phyloP scores from a whole-genome alignment of 495 filamentous ascomycete genomes.

The Hypoxylon lenormandii region DNA sequence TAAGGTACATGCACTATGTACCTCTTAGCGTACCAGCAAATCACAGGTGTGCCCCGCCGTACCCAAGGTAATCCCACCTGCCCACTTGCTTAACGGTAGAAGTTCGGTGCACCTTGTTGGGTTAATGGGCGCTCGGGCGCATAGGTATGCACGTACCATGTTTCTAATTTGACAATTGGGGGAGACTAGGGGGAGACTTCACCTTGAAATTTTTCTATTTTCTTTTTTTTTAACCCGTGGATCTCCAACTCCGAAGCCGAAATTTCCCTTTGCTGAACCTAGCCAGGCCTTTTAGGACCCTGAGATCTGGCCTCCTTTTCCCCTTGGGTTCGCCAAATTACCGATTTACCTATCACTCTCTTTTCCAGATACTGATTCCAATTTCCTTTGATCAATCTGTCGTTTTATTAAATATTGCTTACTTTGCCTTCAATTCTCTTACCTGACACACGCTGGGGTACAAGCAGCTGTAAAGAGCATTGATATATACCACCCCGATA shows the following conservation, averaged over 20 bases:
- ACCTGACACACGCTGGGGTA: slow-evolving; percentile 14
- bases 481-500: background rate
- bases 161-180: no score
- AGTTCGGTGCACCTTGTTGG: slow-evolving; percentile 12
- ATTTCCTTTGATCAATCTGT: slow-evolving; percentile 23
- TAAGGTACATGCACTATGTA: background rate
- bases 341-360: slow-evolving; percentile 20
- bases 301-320: slow-evolving; percentile 52
- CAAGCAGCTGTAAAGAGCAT: slow-evolving; percentile 9
- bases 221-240: slow-evolving; percentile 20
- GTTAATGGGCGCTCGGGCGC: no score
- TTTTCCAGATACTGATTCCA: slow-evolving; percentile 33
- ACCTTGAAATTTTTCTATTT: slow-evolving; percentile 21
- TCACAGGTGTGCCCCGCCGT: background rate
- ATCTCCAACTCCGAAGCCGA: slow-evolving; percentile 40
- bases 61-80: background rate
- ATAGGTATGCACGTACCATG: no score
- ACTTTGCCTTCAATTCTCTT: slow-evolving; percentile 41
- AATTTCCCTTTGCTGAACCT: slow-evolving; percentile 39
- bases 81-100: slow-evolving; percentile 22
- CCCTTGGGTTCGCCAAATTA: slow-evolving; percentile 23
- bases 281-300: slow-evolving; percentile 39
- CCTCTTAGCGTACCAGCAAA: background rate
- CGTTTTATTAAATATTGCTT: slow-evolving; percentile 39
- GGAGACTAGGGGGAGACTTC: slow-evolving; percentile 5